Percentiles rank a stretch among this genome's conserved stretches.
Evolutionary conservation across 73 alveolate genomes (phyloP).

Genomic region (Paramecium tetraurelia): DNA sequence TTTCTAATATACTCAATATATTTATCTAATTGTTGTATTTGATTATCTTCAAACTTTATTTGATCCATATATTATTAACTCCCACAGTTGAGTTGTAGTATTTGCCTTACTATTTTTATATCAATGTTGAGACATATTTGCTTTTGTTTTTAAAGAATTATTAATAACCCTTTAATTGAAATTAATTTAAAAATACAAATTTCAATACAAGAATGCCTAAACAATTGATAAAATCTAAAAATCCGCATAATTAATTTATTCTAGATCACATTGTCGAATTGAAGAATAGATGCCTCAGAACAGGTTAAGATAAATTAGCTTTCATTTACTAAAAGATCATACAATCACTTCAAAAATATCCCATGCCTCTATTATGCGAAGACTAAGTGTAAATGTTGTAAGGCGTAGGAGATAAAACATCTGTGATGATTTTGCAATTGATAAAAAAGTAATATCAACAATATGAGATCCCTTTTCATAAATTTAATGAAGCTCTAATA

Average conservation of each 20-base stretch:
- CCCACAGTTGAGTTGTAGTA: no score
- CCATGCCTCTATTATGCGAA: constrained; percentile 45
- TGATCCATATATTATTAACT: no score
- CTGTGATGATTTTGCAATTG: neutral
- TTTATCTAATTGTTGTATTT: no score
- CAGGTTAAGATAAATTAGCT: constrained; percentile 24
- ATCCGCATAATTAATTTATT: constrained; percentile 22
- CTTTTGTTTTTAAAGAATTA: no score
- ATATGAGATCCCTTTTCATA: neutral
- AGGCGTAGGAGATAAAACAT: constrained; percentile 41
- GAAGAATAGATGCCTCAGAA: neutral
- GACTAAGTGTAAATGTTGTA: neutral
- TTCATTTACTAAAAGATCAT: constrained; percentile 6
- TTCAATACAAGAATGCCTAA: neutral
- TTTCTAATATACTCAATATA: no score
- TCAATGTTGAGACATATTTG: no score
- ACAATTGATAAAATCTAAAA: neutral
- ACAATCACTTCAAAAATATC: constrained; percentile 23
- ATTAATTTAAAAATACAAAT: no score
- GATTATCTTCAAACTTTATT: no score
- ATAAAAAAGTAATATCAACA: constrained; percentile 1
- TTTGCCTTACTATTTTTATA: no score
- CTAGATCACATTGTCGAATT: neutral
- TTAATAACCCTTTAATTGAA: no score
- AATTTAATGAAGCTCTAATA: neutral